Evolutionary conservation across 495 filamentous ascomycete genomes (phyloP), one percentile per base, ranked within the genome.

Genomic region (Neurospora pannonica): DNA sequence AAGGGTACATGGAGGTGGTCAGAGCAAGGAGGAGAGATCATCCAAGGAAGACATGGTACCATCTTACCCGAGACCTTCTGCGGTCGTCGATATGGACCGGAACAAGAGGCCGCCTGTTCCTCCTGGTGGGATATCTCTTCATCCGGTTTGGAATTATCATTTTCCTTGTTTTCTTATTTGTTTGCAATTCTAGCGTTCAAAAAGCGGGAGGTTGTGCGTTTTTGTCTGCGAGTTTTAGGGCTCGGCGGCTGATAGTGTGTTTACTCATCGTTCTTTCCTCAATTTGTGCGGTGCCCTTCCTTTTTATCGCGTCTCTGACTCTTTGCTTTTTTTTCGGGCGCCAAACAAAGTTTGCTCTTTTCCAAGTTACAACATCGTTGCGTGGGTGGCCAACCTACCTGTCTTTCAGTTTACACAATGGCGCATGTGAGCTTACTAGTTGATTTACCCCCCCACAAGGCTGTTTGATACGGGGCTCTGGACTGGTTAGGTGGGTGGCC

Each of bases 291-390:
- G 34, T 37, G 17, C 24, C 19, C 24, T 73, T 70, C 9, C 17
- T 73, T 60, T 73, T 69, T 28, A 38, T 70, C 67, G 19, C 34
- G 72, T 70, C 70, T 28, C 34, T 40, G 24, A 8, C 19, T 69
- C 69, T 70, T 72, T 48, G 24, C 17, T 42, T 70, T 72, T 70
- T 72, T 70, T 37, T 17, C 42, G n/a, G 24, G 17, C 38, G 34
- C 15, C 71, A 60, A 54, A 60, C 71, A 72, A 34, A 72, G 54
- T 72, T 72, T 39, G 38, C 38, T 39, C 42, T 73, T 70, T 28
- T 46, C 11, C 48, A 60, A 54, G 46, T 54, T 54, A 28, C 46
- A 54, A 60, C 48, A 60, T 60, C 48, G 54, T 34, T 60, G 28
- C 54, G 54, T 67, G 54, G 54, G 54, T 67, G 54, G 54, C 54